Conservation (phyloP, 257 asterid species). For the Coffea canephora region DNA sequence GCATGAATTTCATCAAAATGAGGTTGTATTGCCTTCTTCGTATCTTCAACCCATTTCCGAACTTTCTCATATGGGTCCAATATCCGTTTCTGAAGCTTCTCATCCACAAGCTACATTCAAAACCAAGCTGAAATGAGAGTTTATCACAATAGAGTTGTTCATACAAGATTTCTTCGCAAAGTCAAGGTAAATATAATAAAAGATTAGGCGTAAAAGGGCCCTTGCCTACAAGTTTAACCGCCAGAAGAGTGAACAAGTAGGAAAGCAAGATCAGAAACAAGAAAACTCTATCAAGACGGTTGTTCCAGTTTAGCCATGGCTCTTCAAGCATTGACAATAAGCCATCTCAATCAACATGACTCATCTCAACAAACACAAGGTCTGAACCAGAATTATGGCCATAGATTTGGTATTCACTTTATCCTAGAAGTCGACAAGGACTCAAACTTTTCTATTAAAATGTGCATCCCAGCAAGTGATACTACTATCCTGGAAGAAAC, state of each 20-base stretch:
- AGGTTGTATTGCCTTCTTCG: conserved; percentile 54
- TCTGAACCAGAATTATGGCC: neutral
- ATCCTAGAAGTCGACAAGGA: neutral
- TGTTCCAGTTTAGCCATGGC: neutral
- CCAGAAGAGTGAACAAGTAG: no score
- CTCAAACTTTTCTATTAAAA: neutral
- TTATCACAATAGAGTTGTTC: neutral
- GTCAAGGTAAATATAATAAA: neutral
- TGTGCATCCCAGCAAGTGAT: neutral
- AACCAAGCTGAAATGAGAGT: neutral
- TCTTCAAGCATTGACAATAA: neutral
- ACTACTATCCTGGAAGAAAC: neutral
- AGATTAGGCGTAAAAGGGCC: neutral
- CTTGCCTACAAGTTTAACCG: neutral
- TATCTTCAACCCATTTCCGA: conserved; percentile 56
- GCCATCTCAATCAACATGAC: neutral
- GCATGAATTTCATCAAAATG: conserved; percentile 64
- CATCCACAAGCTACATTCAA: conserved; percentile 43
- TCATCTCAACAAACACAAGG: neutral
- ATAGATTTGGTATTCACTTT: neutral
- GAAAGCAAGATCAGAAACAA: neutral
- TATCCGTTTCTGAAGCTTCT: conserved; percentile 52
- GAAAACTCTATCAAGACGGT: neutral
- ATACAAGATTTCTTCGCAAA: neutral
- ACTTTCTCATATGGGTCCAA: conserved; percentile 53